Evolutionary conservation across 805 yeast genomes (phyloP).

Genomic region (Diddensiella caesifluorescens): DNA sequence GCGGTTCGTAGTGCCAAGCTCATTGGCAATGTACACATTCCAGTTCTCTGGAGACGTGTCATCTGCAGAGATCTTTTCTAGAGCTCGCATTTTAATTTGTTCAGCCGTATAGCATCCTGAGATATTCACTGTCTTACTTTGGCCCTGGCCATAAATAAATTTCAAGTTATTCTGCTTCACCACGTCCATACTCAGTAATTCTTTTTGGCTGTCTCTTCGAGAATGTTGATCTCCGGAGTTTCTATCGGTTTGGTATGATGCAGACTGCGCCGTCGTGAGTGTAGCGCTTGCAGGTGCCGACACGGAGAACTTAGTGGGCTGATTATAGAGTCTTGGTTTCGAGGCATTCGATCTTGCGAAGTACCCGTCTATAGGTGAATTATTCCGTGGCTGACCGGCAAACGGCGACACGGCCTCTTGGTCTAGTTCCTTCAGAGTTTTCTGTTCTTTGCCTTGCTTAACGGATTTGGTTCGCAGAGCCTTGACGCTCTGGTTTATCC

Average conservation of each 20-base stretch:
- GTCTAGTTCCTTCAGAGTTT: slow-evolving; percentile 18
- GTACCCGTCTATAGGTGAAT: slow-evolving; percentile 13
- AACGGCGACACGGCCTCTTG: slow-evolving; percentile 20
- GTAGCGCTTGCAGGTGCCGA: slow-evolving; percentile 16
- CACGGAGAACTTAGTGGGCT: slow-evolving; percentile 19
- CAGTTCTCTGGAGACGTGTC: slow-evolving; percentile 24
- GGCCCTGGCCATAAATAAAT: slow-evolving; percentile 71
- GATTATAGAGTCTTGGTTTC: neutral
- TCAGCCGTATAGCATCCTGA: slow-evolving; percentile 78
- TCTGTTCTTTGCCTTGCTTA: neutral
- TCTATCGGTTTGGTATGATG: neutral
- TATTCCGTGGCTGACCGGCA: slow-evolving; percentile 4
- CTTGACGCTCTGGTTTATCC: slow-evolving; percentile 55
- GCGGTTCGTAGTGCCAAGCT: slow-evolving; percentile 42
- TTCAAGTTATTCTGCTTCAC: slow-evolving; percentile 43
- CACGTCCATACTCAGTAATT: slow-evolving; percentile 33
- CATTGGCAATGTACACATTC: slow-evolving; percentile 47
- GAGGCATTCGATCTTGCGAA: slow-evolving; percentile 10
- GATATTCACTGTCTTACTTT: slow-evolving; percentile 60
- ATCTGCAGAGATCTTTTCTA: slow-evolving; percentile 43
- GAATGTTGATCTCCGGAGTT: neutral
- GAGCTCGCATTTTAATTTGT: slow-evolving; percentile 63
- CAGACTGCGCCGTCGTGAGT: too few species aligned
- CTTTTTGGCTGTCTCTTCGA: neutral
- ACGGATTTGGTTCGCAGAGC: slow-evolving; percentile 34